phyloP scores from a whole-genome alignment of 805 yeast genomes.

The Myxozyma vanderwaltii region DNA sequence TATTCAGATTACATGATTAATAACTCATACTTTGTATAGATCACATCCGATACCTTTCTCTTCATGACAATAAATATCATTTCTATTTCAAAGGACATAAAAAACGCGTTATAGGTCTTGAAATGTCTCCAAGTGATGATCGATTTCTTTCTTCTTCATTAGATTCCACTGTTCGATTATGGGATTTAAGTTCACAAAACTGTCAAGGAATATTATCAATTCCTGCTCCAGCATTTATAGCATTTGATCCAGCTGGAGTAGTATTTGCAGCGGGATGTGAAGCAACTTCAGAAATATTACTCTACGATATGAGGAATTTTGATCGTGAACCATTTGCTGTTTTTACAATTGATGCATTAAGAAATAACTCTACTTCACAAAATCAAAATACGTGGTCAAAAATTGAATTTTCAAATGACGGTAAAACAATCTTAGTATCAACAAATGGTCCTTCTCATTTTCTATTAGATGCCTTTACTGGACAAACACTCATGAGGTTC shows the following conservation, averaged over 20 bases:
- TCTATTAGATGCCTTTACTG: conserved; percentile 70
- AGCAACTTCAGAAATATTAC: conserved; percentile 49
- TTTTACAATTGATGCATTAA: conserved; percentile 45
- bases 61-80: conserved; percentile 75
- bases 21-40: conserved; percentile 35
- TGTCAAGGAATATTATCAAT: conserved; percentile 64
- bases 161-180: conserved; percentile 78
- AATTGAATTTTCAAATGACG: conserved; percentile 78
- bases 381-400: conserved; percentile 52
- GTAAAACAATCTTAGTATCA: conserved; percentile 62
- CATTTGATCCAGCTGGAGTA: conserved; percentile 82
- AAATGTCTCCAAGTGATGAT: conserved; percentile 70
- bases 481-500: conserved; percentile 52
- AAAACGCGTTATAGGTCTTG: conserved; percentile 69
- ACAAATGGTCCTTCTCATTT: conserved; percentile 60
- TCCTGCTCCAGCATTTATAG: conserved; percentile 58
- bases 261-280: conserved; percentile 71
- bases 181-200: conserved; percentile 78
- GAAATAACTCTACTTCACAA: conserved; percentile 20
- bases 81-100: conserved; percentile 89
- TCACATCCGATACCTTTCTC: conserved; percentile 66
- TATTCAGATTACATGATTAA: background rate
- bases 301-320: conserved; percentile 64
- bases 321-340: conserved; percentile 60
- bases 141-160: conserved; percentile 65